Conservation (phyloP, 805 yeast genomes). For the Metschnikowia bowlesiae region DNA sequence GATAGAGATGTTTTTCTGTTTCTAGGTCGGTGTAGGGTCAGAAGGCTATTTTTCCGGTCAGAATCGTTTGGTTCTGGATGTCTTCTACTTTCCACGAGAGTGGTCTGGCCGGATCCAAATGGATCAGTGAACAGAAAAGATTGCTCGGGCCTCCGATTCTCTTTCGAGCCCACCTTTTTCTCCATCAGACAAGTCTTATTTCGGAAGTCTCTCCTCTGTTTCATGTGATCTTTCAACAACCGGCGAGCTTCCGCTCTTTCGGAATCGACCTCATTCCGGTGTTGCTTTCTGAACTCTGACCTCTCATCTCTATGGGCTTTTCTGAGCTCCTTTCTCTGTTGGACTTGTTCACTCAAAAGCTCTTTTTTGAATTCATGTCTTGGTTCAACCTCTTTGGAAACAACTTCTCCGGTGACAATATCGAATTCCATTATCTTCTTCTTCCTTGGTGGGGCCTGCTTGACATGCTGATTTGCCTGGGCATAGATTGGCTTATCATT, state of each 20-base stretch:
- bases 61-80: background rate
- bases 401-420: constrained; percentile 7
- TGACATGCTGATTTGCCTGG: constrained; percentile 29
- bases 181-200: background rate
- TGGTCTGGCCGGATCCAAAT: constrained; percentile 12
- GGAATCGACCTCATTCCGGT: background rate
- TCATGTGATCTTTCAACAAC: constrained; percentile 9
- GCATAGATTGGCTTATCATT: constrained; percentile 38
- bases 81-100: constrained; percentile 9
- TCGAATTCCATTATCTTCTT: constrained; percentile 9
- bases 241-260: constrained; percentile 9
- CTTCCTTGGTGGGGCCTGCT: constrained; percentile 3
- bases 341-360: background rate
- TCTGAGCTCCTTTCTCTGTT: constrained; percentile 2
- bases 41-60: constrained; percentile 3
- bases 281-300: background rate
- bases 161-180: background rate
- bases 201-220: background rate
- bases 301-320: constrained; percentile 3
- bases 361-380: background rate
- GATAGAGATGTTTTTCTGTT: constrained; percentile 7
- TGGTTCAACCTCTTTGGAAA: background rate
- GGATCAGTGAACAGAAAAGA: constrained; percentile 8
- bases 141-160: background rate
- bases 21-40: background rate